Conservation (phyloP, 805 yeast species). For the Suhomyces vadensis region DNA sequence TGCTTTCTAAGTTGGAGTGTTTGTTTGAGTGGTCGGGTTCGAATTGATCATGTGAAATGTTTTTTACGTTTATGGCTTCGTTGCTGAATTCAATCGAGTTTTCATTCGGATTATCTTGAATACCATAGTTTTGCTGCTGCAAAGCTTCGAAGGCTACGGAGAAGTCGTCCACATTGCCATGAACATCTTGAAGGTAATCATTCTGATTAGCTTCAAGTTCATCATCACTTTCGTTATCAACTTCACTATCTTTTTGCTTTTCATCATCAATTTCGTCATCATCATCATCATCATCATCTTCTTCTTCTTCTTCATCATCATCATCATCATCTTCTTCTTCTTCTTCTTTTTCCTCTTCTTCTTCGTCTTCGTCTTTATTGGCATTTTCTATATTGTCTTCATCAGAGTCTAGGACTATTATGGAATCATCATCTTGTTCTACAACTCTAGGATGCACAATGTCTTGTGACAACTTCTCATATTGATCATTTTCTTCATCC, state of each 20-base stretch:
- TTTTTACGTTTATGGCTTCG: too few relatives aligned
- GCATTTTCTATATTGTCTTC: too few relatives aligned
- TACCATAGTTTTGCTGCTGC: neutral
- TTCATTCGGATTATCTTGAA: too few relatives aligned
- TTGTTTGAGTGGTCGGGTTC: too few relatives aligned
- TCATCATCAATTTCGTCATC: conserved; percentile 7
- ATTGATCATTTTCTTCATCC: neutral
- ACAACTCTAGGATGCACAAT: neutral
- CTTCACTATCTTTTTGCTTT: conserved; percentile 4
- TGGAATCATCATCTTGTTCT: neutral
- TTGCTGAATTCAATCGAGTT: too few relatives aligned
- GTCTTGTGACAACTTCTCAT: neutral
- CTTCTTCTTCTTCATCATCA: conserved; percentile 6
- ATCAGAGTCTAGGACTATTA: conserved; percentile 7
- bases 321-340: neutral
- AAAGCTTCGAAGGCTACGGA: conserved; percentile 5
- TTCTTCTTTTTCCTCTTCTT: conserved; percentile 1
- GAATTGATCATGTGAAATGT: neutral
- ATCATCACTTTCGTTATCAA: conserved; percentile 6
- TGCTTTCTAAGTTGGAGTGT: too few relatives aligned
- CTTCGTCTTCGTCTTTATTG: neutral
- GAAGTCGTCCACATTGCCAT: neutral
- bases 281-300: conserved; percentile 10
- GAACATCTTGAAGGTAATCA: conserved; percentile 2
- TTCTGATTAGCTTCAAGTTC: conserved; percentile 1